Evolutionary conservation across 192 early-diverging fungal species (phyloP), one percentile per base, ranked within the genome.

Genomic region (Umbelopsis sp.): DNA sequence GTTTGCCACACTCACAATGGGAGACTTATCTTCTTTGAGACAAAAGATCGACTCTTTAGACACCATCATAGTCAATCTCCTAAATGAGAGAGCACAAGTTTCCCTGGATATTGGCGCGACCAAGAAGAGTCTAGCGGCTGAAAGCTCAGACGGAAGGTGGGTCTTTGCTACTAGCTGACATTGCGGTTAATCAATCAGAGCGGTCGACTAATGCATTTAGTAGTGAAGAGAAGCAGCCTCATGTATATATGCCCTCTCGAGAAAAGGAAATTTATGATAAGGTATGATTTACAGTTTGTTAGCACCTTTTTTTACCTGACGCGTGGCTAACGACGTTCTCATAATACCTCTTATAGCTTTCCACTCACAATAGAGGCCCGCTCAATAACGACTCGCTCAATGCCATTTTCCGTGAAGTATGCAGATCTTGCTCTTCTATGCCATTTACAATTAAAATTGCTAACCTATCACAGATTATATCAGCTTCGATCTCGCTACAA

Each of bases 401-500:
- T 46, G 81, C 90, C 10, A 93, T 93, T 47, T 80, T 80, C 20
- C 69, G 78, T 46, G 78, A 80, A 49, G 78, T 80, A 74, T 52
- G 30, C 13, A 5, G 7, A 64, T 21, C 23, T 5, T 64, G n/a
- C 11, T n/a, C 12, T 51, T 6, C 5, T 12, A 8, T 4, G 12
- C 1, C 47, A 16, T 3, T 5, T 48, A 64, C 18, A 61, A 16
- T 2, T 4, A 22, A 50, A 75, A 12, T 72, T 68, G 49, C 75
- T 74, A 51, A 71, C 72, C 37, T 90, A 88, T 70, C 79, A 35
- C 88, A 94, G 81, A 91, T 96, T 71, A 95, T 96, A 93, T 95
- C 93, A 7, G 92, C 93, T 4, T 93, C 91, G 15, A 93, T 96
- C 70, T 87, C 92, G 18, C 83, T 93, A 22, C 93, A 95, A 74